These are phyloP conservation scores for Tilletia caries DNA, from an alignment of 1,284 basidiomycete species.

Conservation along the genomic window DNA sequence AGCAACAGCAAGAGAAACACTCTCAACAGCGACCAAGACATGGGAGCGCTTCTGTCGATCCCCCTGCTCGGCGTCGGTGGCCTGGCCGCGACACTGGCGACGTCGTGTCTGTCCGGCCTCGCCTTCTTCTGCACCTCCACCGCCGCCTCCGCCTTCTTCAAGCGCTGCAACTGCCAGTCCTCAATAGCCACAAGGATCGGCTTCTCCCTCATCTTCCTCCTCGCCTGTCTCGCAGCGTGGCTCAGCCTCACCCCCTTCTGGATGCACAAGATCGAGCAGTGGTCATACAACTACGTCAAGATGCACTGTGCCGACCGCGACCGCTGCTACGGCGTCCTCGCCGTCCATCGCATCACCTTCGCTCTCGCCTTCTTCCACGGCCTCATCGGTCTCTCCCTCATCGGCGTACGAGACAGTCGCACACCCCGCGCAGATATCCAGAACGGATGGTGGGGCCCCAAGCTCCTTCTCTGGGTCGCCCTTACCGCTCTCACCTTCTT, in stretches of 20 bases:
- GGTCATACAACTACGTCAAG: conserved; percentile 95
- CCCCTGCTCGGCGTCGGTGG: conserved; percentile 75
- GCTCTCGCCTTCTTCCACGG: conserved; percentile 85
- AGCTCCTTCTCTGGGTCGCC: conserved; percentile 78
- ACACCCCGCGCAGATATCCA: conserved; percentile 89
- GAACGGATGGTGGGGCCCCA: conserved; percentile 99
- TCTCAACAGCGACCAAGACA: too few species aligned
- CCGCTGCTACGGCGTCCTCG: conserved; percentile 86
- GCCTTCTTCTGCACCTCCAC: conserved; percentile 65
- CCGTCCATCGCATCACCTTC: conserved; percentile 97
- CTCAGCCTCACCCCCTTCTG: conserved; percentile 86
- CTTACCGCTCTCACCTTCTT: conserved; percentile 79
- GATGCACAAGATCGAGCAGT: conserved; percentile 81
- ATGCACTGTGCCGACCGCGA: conserved; percentile 86
- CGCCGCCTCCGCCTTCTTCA: conserved; percentile 93
- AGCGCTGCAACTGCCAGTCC: conserved; percentile 98
- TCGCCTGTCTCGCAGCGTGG: conserved; percentile 96
- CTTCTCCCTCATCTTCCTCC: conserved; percentile 89
- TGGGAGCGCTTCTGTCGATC: conserved; percentile 79
- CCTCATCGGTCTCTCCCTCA: conserved; percentile 71
- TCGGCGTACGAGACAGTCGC: conserved; percentile 83
- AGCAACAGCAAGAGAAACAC: neutral
- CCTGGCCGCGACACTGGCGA: conserved; percentile 66
- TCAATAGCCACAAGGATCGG: conserved; percentile 96
- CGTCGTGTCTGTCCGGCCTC: conserved; percentile 47